Evolutionary conservation across 2,329 filamentous ascomycete genomes (phyloP).

Genomic region (Decorospora gaudefroyi): DNA sequence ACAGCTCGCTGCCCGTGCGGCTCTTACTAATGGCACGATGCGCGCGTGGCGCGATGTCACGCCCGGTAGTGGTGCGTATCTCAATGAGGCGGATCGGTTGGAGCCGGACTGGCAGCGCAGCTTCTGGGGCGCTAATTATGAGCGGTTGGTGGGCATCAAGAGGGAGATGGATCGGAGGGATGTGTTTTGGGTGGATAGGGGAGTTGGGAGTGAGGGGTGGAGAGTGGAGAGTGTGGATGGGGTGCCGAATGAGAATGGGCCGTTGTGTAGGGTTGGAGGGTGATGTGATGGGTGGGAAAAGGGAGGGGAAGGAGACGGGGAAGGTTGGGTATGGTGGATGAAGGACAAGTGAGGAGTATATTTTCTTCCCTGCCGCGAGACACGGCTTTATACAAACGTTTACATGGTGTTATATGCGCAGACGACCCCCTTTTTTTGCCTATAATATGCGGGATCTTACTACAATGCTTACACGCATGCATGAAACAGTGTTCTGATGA

Average conservation of each 20-base stretch:
- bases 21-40: conserved; percentile 32
- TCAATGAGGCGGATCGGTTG: conserved; percentile 23
- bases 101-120: conserved; percentile 21
- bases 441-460: too few relatives aligned
- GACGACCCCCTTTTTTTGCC: too few relatives aligned
- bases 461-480: too few relatives aligned
- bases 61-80: conserved; percentile 32
- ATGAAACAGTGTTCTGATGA: too few relatives aligned
- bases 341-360: too few relatives aligned
- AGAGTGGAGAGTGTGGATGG: conserved; percentile 28
- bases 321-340: too few relatives aligned
- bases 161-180: conserved; percentile 17
- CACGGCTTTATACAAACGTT: too few relatives aligned
- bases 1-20: conserved; percentile 16
- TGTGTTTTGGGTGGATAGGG: conserved; percentile 28
- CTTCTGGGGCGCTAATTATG: conserved; percentile 24
- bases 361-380: too few relatives aligned
- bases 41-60: conserved; percentile 32
- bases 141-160: conserved; percentile 15
- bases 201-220: conserved; percentile 34
- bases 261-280: conserved; percentile 18
- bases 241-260: conserved; percentile 32
- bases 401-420: too few relatives aligned
- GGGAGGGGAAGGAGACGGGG: too few relatives aligned
- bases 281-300: too few relatives aligned